Base-by-base conservation (phyloP, 2,329 filamentous ascomycete species). In the Ascochyta viciae-villosae region DNA sequence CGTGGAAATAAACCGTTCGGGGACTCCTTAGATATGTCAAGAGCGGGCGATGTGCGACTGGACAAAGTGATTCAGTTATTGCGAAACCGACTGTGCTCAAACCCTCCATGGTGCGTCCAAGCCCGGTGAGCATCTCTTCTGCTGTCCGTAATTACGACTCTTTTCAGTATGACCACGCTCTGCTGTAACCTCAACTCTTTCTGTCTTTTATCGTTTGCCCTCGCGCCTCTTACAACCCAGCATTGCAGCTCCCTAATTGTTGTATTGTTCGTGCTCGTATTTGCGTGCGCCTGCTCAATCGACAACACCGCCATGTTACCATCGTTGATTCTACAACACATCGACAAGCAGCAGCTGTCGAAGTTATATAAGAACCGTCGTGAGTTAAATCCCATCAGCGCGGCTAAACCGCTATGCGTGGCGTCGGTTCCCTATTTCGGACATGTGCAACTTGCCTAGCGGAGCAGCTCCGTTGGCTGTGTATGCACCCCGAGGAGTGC, bases 391-490 rank as follows among this genome's bases (percentile, higher is more conserved):
- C 16, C n/a, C 19, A 1, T 16, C 16, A 34, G 24, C 29, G 37
- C 47, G 19, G 13, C 47, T 56, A 56, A 27, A 16, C 52, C 22
- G 15, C 41, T 50, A 24, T 8, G 41, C 43, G 41, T 41, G 40
- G 47, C 37, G 29, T 56, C 53, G 37, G 9, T 56, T 50, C 42
- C 46, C 41, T 50, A 29, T 38, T 50, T 10, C n/a, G 42, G 47
- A 26, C 37, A 24, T 16, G 23, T 31, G 38, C 38, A 13, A 34
- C 10, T 26, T 40, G 15, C 52, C 53, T 42, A 34, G 42, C 53
- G 53, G 53, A 56, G 53, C 26, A 50, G 53, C 53, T 56, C 53
- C 53, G 53, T 24, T 42, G 46, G 50, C 31, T 26, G 19, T 15
- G 26, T 47, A 42, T 16, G 35, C 35, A 47, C 41, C 45, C 37